Evolutionary conservation across 176 grass and related monocot species (phyloP).

Genomic region (Phoenix roebelenii): DNA sequence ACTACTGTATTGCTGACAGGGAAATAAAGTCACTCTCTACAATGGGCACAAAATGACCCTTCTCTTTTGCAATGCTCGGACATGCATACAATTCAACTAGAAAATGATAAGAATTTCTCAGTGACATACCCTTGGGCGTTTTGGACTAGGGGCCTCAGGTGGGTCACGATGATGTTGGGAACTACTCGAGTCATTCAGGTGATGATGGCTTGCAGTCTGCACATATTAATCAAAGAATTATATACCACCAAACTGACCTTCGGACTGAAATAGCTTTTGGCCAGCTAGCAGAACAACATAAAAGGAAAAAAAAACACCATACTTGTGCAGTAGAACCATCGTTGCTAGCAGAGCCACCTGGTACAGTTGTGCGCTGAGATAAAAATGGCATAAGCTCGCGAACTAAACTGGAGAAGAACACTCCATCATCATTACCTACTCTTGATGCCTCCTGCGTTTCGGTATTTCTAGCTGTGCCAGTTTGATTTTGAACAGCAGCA

Average conservation of each 20-base stretch:
- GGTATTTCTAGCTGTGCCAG: constrained; percentile 24
- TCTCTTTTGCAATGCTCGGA: too few species aligned
- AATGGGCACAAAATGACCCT: too few species aligned
- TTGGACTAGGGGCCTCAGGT: constrained; percentile 61
- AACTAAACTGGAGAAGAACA: constrained; percentile 67
- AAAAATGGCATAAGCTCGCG: constrained; percentile 82
- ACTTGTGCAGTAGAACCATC: constrained; percentile 10
- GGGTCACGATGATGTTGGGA: constrained; percentile 32
- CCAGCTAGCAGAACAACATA: neutral
- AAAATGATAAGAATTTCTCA: too few species aligned
- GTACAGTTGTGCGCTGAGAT: constrained; percentile 35
- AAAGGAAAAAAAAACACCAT: constrained; percentile 13
- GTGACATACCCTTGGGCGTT: constrained; percentile 59
- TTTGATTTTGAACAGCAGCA: constrained; percentile 12
- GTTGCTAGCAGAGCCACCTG: constrained; percentile 12
- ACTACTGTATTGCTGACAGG: too few species aligned
- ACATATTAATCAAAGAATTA: constrained; percentile 5
- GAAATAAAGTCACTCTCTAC: too few species aligned
- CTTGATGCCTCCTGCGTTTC: constrained; percentile 29
- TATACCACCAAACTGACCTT: neutral
- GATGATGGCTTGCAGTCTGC: constrained; percentile 38
- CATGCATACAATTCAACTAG: too few species aligned
- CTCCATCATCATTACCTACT: constrained; percentile 49
- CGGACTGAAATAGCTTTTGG: neutral
- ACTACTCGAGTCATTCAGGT: constrained; percentile 44